These are phyloP conservation scores for Hypoxylon sp. DNA, from an alignment of 2,329 filamentous ascomycete species.

Conservation along the genomic window DNA sequence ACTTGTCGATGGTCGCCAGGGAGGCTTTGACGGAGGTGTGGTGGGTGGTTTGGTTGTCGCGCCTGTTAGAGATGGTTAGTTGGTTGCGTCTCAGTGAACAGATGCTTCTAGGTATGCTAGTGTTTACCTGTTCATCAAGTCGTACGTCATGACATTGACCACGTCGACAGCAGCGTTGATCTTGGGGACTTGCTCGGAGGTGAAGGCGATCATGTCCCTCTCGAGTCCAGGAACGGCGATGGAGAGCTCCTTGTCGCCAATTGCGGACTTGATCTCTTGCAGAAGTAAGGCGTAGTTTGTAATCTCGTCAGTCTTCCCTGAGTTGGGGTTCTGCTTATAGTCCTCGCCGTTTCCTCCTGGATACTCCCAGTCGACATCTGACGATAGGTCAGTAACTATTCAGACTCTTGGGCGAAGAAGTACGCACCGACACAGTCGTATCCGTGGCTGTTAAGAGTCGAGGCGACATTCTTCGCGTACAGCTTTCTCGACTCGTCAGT, in stretches of 20 bases:
- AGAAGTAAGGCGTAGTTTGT: constrained; percentile 75
- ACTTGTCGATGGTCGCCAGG: constrained; percentile 69
- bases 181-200: constrained; percentile 67
- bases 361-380: constrained; percentile 77
- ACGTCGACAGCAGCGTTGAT: constrained; percentile 75
- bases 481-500: constrained; percentile 65
- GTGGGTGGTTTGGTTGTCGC: constrained; percentile 74
- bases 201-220: constrained; percentile 78
- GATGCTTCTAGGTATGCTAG: neutral
- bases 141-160: constrained; percentile 68
- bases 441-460: constrained; percentile 72
- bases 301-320: constrained; percentile 72
- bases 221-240: constrained; percentile 77
- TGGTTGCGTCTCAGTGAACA: neutral
- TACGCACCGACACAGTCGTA: constrained; percentile 76
- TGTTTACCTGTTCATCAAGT: constrained; percentile 51
- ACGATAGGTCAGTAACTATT: constrained; percentile 4
- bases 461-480: constrained; percentile 76
- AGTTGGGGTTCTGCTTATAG: constrained; percentile 76
- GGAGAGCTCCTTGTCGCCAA: constrained; percentile 75
- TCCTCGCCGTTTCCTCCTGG: constrained; percentile 76
- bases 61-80: constrained; percentile 76
- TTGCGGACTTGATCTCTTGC: constrained; percentile 68
- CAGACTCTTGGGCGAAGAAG: too few species aligned
- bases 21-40: constrained; percentile 74